These are phyloP conservation scores for Ophiocordyceps australis DNA, from an alignment of 2,329 filamentous ascomycete genomes.

Conservation along the genomic window DNA sequence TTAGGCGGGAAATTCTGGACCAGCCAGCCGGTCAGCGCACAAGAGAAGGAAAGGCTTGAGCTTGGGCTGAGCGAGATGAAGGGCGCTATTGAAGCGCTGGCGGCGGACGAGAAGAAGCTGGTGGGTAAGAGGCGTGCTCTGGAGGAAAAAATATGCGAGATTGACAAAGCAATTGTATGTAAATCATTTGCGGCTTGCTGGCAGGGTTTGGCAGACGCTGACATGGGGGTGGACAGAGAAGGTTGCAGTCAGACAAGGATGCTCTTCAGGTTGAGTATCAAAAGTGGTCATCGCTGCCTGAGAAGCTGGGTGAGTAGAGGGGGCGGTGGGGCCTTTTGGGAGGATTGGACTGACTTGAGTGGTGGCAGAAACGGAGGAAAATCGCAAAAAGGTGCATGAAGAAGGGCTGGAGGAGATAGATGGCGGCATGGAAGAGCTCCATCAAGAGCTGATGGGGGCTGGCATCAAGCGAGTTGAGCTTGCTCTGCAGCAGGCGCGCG, in stretches of 20 bases:
- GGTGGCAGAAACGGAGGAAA: constrained; percentile 16
- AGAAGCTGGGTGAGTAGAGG: constrained; percentile 44
- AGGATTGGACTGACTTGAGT: too few species aligned
- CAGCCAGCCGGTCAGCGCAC: constrained; percentile 52
- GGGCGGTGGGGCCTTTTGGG: too few species aligned
- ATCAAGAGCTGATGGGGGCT: constrained; percentile 33
- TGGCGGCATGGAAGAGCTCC: constrained; percentile 25
- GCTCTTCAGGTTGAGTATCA: constrained; percentile 47
- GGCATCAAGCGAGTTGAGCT: constrained; percentile 36
- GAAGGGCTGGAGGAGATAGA: constrained; percentile 13
- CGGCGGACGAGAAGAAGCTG: constrained; percentile 12
- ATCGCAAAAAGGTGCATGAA: constrained; percentile 11
- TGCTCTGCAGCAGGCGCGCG: constrained; percentile 32
- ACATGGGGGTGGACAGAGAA: too few species aligned
- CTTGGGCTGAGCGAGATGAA: constrained; percentile 26
- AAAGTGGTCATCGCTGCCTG: constrained; percentile 47
- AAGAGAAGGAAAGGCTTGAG: constrained; percentile 43
- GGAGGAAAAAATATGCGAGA: constrained; percentile 17
- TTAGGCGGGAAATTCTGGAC: constrained; percentile 52
- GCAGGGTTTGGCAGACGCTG: constrained; percentile 5
- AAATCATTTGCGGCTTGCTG: not conserved
- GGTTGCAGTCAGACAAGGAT: constrained; percentile 47
- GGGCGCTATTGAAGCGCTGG: constrained; percentile 15
- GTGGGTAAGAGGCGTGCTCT: constrained; percentile 21
- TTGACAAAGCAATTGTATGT: constrained; percentile 18